Base-by-base conservation (phyloP, 2,329 filamentous ascomycete species). In the Coleophoma cylindrospora region DNA sequence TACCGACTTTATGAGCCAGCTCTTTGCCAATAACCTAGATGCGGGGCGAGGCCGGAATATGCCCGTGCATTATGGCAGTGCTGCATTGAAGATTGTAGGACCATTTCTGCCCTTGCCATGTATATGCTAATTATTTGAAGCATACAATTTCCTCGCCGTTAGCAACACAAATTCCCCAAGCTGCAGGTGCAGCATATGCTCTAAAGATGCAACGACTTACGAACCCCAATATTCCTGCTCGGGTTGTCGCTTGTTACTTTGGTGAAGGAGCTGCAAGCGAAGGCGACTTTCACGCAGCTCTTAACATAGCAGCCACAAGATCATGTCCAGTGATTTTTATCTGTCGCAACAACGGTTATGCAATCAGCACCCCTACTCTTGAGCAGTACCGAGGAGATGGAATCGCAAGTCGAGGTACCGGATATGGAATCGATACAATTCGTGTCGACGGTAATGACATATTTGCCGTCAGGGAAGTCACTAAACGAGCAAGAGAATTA, bases 381-480 rank as follows among this genome's bases (percentile, higher is more conserved):
- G 91, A 96, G 60, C 91, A 96, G 62, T 96, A 96, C 66, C 84
- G 90, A 1, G 91, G 91, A 12, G 91, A 96, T 60, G 91, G 91
- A 5, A 96, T 96, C 58, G 91, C 91, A 9, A 90, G 86, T 46
- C 81, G 91, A 34, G 91, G 90, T 19, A 79, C 91, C 10, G 91
- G 91, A 0, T 96, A 96, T 64, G 91, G 91, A n/a, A 95, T 96
- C 57, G 89, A 95, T 59, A 95, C 91, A 0, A 87, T 96, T 54
- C 82, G 91, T 27, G 87, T 96, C 0, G 91, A 96, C 62, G 91
- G 91, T n/a, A 96, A 95, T 64, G 91, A 96, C 61, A 87, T 96
- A 58, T 91, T 91, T 70, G 91, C 91, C 1, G 89, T 96, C 0
- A 79, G 88, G 38, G 87, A 91, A 68, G 90, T 83, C 0, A 94